Conservation (phyloP, 2,329 filamentous ascomycete genomes). For the Aspergillaceae sp. region DNA sequence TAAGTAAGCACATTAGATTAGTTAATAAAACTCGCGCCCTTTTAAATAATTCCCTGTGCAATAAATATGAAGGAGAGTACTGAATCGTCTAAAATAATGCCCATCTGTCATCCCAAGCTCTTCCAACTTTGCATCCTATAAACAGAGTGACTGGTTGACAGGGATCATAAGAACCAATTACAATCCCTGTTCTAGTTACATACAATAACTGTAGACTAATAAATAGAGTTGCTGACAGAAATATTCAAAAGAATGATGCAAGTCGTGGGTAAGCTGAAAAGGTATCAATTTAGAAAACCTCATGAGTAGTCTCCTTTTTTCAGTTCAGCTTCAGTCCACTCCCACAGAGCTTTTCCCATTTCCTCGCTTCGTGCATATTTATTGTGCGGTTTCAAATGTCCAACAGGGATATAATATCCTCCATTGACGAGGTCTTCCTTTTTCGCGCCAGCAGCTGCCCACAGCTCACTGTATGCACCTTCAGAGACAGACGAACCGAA, state of each 20-base stretch:
- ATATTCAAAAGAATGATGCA: neutral
- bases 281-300: neutral
- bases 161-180: no score
- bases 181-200: neutral
- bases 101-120: no score
- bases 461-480: constrained; percentile 21
- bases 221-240: neutral
- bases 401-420: constrained; percentile 24
- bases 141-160: no score
- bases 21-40: no score
- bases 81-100: neutral
- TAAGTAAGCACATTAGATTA: neutral
- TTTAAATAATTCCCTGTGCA: neutral
- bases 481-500: constrained; percentile 13
- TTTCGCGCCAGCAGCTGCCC: constrained; percentile 21
- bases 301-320: constrained; percentile 3
- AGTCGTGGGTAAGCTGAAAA: neutral
- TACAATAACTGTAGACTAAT: neutral
- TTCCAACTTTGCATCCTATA: no score
- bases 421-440: constrained; percentile 19
- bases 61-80: neutral
- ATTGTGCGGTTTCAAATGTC: constrained; percentile 16
- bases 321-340: constrained; percentile 27
- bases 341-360: constrained; percentile 22
- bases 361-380: constrained; percentile 18